Conservation (phyloP, 1,139 yeast genomes). For the Yamadazyma epiphylla region DNA sequence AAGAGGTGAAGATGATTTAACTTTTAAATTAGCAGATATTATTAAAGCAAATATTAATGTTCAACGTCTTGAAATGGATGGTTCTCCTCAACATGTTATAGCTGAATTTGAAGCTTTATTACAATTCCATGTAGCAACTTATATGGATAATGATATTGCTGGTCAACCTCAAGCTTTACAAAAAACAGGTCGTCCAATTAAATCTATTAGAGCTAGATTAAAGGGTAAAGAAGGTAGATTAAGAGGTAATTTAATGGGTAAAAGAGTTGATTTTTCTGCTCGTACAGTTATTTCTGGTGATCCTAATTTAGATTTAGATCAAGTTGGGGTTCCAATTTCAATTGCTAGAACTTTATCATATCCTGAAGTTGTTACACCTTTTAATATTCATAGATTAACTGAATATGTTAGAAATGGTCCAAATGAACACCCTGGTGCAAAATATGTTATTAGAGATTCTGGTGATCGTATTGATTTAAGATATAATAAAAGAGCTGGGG, state of each 20-base stretch:
- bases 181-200: conserved; percentile 97
- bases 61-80: conserved; percentile 94
- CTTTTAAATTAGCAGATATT: conserved; percentile 95
- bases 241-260: conserved; percentile 98
- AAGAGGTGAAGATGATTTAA: conserved; percentile 98
- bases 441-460: conserved; percentile 94
- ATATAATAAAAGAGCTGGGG: conserved; percentile 97
- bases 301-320: conserved; percentile 94
- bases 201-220: conserved; percentile 95
- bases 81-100: conserved; percentile 97
- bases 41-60: conserved; percentile 94
- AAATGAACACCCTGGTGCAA: conserved; percentile 99
- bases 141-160: conserved; percentile 99
- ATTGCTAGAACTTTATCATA: conserved; percentile 94
- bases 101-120: conserved; percentile 93
- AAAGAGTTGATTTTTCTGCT: conserved; percentile 98
- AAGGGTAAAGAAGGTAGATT: conserved; percentile 99
- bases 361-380: conserved; percentile 97
- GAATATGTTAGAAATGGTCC: conserved; percentile 97
- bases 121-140: conserved; percentile 98
- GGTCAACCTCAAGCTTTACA: conserved; percentile 99
- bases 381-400: conserved; percentile 88
- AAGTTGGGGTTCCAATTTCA: conserved; percentile 97
- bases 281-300: conserved; percentile 99
- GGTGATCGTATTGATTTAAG: conserved; percentile 98